Base-by-base conservation (phyloP, 257 asterid species). In the Nicotiana knightiana region DNA sequence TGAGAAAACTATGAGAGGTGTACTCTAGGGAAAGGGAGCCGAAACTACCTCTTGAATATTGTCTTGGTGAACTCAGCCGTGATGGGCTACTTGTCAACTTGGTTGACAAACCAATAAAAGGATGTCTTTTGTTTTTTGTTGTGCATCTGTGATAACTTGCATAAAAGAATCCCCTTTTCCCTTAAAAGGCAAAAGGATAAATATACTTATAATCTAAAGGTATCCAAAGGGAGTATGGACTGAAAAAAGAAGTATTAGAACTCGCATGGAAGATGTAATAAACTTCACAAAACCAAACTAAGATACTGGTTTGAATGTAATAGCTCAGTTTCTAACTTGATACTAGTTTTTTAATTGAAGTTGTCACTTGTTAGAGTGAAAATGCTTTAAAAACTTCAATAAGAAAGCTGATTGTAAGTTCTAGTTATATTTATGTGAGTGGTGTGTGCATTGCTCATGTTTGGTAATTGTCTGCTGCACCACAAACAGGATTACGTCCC, bases 401-500 rank as follows among this genome's bases (percentile, higher is more conserved):
- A 53, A 51, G 13, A 53, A 15, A 53, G 18, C 5, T 53, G 58
- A 53, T 13, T 15, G 3, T 48, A 48, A 24, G 79, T 73, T 73
- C 43, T 73, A 48, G 15, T 13, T 13, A 13, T 24, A 46, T 73
- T 71, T 73, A 48, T 48, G 6, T 24, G 79, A 48, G 15, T 48
- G 28, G 13, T 48, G 43, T 6, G 62, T 24, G 43, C 2, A 24
- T 26, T 73, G 18, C 28, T 48, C 39, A 5, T 57, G 26, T 73
- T 46, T 46, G 79, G 61, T 46, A 48, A 17, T 13, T 73, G 53
- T 43, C 51, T 83, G 48, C 64, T 77, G 16, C 64, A 55, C 1
- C 30, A 37, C 80, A 53, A 82, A 81, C 84, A 94, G 98, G 98
- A 94, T 86, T 94, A 94, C 81, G 97, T 94, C 85, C 98, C 98